These are phyloP conservation scores for Tinospora cordifolia DNA, from an alignment of 164 flowering plant species.

Conservation along the genomic window DNA sequence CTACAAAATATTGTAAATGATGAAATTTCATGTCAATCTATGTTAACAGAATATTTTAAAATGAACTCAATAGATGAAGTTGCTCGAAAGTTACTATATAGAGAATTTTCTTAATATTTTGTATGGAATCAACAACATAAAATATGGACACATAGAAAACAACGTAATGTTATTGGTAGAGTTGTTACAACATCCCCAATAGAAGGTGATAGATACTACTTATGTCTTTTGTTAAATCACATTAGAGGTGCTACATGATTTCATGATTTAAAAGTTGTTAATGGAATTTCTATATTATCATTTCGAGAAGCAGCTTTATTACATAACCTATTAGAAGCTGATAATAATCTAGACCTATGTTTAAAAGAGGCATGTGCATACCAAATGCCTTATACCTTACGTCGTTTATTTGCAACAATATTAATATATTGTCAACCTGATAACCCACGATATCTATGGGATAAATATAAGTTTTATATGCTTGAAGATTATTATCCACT, in stretches of 20 bases:
- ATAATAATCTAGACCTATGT: background rate
- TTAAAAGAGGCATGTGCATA: background rate
- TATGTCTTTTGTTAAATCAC: background rate
- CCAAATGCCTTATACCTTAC: background rate
- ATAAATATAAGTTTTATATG: no score
- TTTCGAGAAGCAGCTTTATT: background rate
- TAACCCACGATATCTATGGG: no score
- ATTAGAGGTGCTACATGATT: background rate
- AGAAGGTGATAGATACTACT: slow-evolving; percentile 7
- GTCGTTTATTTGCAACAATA: background rate
- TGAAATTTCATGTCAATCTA: no score
- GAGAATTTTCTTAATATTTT: no score
- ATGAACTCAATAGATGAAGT: no score
- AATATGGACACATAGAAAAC: no score
- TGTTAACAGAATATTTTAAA: no score
- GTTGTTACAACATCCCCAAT: background rate
- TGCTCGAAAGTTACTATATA: no score
- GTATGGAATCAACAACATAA: no score
- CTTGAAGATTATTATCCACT: no score
- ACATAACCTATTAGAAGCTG: background rate
- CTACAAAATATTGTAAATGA: no score
- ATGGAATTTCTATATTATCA: background rate
- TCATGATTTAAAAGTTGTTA: background rate
- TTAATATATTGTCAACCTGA: background rate
- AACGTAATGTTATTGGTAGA: background rate